Percentiles rank a stretch among this genome's conserved stretches.
Conservation (phyloP, 768 basidiomycete species). For the Panaeolus cyanescens region DNA sequence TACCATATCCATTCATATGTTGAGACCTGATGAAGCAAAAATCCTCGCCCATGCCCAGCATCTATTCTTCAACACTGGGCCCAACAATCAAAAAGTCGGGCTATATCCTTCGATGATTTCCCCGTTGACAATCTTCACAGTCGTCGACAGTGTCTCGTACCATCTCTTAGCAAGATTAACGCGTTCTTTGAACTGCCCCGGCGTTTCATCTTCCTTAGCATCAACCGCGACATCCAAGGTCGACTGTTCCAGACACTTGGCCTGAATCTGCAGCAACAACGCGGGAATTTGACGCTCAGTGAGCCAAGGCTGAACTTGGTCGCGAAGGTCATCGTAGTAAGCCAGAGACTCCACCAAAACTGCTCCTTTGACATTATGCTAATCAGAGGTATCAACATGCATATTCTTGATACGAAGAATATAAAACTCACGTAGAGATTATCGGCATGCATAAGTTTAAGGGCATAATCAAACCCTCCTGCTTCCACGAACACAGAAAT, state of each 20-base stretch:
- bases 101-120: slow-evolving; percentile 7
- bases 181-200: slow-evolving; percentile 4
- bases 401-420: neutral
- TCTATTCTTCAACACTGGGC: neutral
- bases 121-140: slow-evolving; percentile 3
- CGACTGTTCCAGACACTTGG: slow-evolving; percentile 3
- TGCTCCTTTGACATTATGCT: slow-evolving; percentile 5
- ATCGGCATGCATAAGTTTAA: slow-evolving; percentile 13
- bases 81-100: slow-evolving; percentile 8
- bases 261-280: neutral
- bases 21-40: neutral
- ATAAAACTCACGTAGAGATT: slow-evolving; percentile 16
- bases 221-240: neutral
- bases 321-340: neutral
- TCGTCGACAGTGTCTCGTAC: neutral
- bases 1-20: neutral
- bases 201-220: neutral
- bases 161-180: slow-evolving; percentile 3
- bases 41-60: neutral
- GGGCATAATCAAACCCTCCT: slow-evolving; percentile 17
- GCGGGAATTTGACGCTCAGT: slow-evolving; percentile 1
- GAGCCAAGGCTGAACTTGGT: neutral
- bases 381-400: neutral
- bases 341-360: slow-evolving; percentile 8
- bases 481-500: slow-evolving; percentile 14